phyloP scores from a whole-genome alignment of 768 basidiomycete genomes.

The Calocybe indica region DNA sequence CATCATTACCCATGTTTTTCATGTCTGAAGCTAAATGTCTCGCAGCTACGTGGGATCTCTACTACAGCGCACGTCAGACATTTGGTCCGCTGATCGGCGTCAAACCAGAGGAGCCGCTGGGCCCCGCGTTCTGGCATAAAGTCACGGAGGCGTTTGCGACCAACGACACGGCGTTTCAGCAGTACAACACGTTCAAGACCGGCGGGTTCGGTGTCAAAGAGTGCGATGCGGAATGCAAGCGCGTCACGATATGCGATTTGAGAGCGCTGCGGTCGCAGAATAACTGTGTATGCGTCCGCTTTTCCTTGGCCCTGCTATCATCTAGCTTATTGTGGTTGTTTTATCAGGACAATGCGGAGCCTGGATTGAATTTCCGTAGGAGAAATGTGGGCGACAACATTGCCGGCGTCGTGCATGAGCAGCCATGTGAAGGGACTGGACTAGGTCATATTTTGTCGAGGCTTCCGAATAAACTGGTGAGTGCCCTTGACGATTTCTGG shows the following conservation, averaged over 20 bases:
- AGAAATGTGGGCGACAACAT: constrained; percentile 1
- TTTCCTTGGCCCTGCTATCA: not conserved
- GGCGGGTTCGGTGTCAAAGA: constrained; percentile 28
- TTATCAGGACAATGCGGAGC: constrained; percentile 6
- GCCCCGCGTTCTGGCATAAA: constrained; percentile 54
- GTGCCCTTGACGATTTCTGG: not conserved
- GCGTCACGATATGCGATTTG: constrained; percentile 35
- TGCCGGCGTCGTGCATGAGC: constrained; percentile 8
- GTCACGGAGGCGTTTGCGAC: constrained; percentile 47
- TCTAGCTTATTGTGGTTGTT: not conserved
- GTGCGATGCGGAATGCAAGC: constrained; percentile 34
- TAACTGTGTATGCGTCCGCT: constrained; percentile 30
- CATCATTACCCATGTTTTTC: no score
- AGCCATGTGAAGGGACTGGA: constrained; percentile 25
- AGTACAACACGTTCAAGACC: constrained; percentile 39
- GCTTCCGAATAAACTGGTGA: constrained; percentile 7
- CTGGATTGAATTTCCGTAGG: constrained; percentile 20
- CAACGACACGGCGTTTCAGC: constrained; percentile 38
- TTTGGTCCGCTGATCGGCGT: constrained; percentile 43
- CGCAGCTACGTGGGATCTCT: constrained; percentile 44
- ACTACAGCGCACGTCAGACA: constrained; percentile 49
- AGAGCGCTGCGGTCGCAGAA: constrained; percentile 35
- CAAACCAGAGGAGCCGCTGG: constrained; percentile 30
- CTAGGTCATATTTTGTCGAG: constrained; percentile 20
- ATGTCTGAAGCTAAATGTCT: constrained; percentile 2